Percentiles rank a stretch among this genome's conserved stretches.
These are phyloP conservation scores for Marasmius oreades DNA, from an alignment of 1,284 basidiomycete species.

Conservation along the genomic window DNA sequence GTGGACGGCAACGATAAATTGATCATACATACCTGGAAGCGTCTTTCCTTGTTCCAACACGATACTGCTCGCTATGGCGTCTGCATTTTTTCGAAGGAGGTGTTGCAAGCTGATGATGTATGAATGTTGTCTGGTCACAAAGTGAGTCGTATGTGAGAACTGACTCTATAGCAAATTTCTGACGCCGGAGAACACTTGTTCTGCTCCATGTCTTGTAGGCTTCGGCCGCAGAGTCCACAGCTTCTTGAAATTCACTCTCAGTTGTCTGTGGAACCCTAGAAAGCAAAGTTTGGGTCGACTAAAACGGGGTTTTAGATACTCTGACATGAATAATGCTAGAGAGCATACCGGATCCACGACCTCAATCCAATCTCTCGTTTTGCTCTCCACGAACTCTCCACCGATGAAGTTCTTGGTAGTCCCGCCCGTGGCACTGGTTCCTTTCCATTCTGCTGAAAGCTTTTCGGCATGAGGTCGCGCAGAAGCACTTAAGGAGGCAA, in stretches of 20 bases:
- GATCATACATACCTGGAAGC: constrained; percentile 58
- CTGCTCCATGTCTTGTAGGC: constrained; percentile 91
- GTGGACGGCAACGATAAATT: too few relatives aligned
- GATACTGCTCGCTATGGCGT: constrained; percentile 73
- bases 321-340: not conserved
- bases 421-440: constrained; percentile 78
- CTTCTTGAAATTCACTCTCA: constrained; percentile 75
- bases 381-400: constrained; percentile 85
- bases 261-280: constrained; percentile 91
- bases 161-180: constrained; percentile 88
- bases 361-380: constrained; percentile 76
- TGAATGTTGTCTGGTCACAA: not conserved
- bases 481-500: constrained; percentile 46
- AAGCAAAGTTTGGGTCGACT: constrained; percentile 89
- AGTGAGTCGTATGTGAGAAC: constrained; percentile 20
- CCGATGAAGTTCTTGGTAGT: constrained; percentile 89
- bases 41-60: constrained; percentile 94
- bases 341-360: constrained; percentile 78
- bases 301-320: not conserved
- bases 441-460: constrained; percentile 76
- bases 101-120: constrained; percentile 62
- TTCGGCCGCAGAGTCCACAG: constrained; percentile 82
- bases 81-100: constrained; percentile 73
- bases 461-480: constrained; percentile 61
- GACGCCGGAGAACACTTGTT: constrained; percentile 83